These are phyloP conservation scores for Panus rudis DNA, from an alignment of 768 basidiomycete genomes.

Conservation along the genomic window DNA sequence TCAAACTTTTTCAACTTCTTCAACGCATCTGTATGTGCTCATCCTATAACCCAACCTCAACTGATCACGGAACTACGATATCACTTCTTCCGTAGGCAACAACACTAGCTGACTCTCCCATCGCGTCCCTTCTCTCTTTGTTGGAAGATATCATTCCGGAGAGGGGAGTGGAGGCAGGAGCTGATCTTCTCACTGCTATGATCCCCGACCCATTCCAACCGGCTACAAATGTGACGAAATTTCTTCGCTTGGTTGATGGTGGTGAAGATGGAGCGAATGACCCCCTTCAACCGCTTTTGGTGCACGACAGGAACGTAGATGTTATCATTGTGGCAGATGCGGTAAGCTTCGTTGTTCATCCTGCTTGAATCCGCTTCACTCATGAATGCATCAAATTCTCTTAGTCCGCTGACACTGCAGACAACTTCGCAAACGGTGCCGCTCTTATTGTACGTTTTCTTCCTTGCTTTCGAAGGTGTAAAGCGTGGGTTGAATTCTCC, in stretches of 20 bases:
- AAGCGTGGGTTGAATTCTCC: background rate
- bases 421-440: slow-evolving; percentile 38
- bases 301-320: slow-evolving; percentile 62
- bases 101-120: slow-evolving; percentile 24
- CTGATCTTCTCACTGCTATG: slow-evolving; percentile 11
- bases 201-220: slow-evolving; percentile 35
- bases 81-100: slow-evolving; percentile 7
- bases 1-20: slow-evolving; percentile 60
- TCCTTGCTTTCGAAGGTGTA: background rate
- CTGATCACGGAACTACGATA: too few relatives aligned
- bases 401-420: slow-evolving; percentile 42
- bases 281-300: slow-evolving; percentile 65
- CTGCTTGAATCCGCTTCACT: too few relatives aligned
- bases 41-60: too few relatives aligned
- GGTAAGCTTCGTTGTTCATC: slow-evolving; percentile 5
- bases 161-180: too few relatives aligned
- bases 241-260: slow-evolving; percentile 68
- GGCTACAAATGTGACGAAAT: slow-evolving; percentile 38
- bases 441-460: slow-evolving; percentile 46
- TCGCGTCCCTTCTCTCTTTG: slow-evolving; percentile 37
- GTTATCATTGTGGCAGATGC: slow-evolving; percentile 75
- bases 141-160: slow-evolving; percentile 25
- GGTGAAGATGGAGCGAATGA: slow-evolving; percentile 65
- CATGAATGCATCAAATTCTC: too few relatives aligned
- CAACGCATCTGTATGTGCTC: slow-evolving; percentile 15